Base-by-base conservation (phyloP, 495 filamentous ascomycete genomes). In the Glutinoglossum americanum region DNA sequence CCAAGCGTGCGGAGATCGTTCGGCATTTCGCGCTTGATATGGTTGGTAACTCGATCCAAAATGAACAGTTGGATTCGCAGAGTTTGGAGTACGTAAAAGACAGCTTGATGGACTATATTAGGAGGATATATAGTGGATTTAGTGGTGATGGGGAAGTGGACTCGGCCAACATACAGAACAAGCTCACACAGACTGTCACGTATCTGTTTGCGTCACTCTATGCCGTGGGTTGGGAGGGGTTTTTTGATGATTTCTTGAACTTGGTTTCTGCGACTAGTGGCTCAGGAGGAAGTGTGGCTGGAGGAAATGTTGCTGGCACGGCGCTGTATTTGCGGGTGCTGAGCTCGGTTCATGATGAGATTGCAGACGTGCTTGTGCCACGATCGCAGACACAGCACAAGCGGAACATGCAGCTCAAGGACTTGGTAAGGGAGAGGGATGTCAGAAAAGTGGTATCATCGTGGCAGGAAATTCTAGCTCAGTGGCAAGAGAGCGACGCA, bases 141-240 rank as follows among this genome's bases (percentile, higher is more conserved):
- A 71, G 72, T 45, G 73, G 73, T 47, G 70, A 71, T 23, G 69
- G 71, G 25, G 69, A 72, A 23, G 66, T 75, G 58, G 89, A 95
- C 67, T 75, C 81, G 10, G 62, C 80, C 35, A 75, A 76, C 61
- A 82, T 99, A 32, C 93, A 97, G 70, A 99, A 97, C 69, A 99
- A 99, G 69, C 82, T 97, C 60, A 85, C 88, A 27, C 92, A 99
- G 69, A 94, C 89, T 33, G 70, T 97, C 45, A 99, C 92, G 11
- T 85, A 83, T 62, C 81, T 99, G 25, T 99, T 97, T 68, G 80
- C 84, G 8, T 74, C 77, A 8, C 72, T 93, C 33, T 99, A 99
- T 69, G 81, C 78, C 56, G 76, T 81, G 49, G 81, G 81, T 1
- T 99, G 92, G 92, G 76, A 82, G 59, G 76, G 70, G 49, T 97